A percentile compares a stretch with the other conserved stretches of the same genome.
Evolutionary conservation across 1,139 yeast species (phyloP).

Genomic region (Pichia cactophila): DNA sequence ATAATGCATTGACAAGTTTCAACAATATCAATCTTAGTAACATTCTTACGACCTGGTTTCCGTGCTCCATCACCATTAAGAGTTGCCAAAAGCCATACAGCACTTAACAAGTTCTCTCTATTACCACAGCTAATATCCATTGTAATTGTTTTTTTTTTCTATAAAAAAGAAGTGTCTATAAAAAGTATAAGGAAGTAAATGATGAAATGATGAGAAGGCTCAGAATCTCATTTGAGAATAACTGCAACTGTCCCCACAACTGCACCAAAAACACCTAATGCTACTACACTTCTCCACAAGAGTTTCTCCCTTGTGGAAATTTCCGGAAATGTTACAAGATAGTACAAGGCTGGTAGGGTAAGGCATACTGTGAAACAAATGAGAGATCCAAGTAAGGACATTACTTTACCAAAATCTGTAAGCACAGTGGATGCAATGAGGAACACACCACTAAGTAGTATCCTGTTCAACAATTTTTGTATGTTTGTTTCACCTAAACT

Average conservation of each 20-base stretch:
- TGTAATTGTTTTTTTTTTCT: not conserved
- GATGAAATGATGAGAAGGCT: not conserved
- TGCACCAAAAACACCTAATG: slow-evolving; percentile 40
- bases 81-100: slow-evolving; percentile 11
- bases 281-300: slow-evolving; percentile 40
- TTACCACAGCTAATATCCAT: not conserved
- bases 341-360: slow-evolving; percentile 68
- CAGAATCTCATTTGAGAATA: slow-evolving; percentile 9
- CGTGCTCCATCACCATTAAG: slow-evolving; percentile 3
- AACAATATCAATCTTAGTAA: slow-evolving; percentile 41
- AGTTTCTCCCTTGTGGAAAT: slow-evolving; percentile 27
- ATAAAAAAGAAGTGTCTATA: not conserved
- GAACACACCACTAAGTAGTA: slow-evolving; percentile 24
- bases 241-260: slow-evolving; percentile 40
- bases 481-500: not conserved
- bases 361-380: slow-evolving; percentile 77
- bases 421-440: slow-evolving; percentile 50
- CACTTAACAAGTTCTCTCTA: not conserved
- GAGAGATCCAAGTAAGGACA: slow-evolving; percentile 78
- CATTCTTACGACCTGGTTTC: slow-evolving; percentile 26
- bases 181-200: not conserved
- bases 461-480: slow-evolving; percentile 16
- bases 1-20: slow-evolving; percentile 35
- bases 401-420: slow-evolving; percentile 73
- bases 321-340: slow-evolving; percentile 21